Evolutionary conservation across 1,139 yeast genomes (phyloP), one percentile per base, ranked within the genome.

Genomic region (Zygosaccharomyces pseudobailii): DNA sequence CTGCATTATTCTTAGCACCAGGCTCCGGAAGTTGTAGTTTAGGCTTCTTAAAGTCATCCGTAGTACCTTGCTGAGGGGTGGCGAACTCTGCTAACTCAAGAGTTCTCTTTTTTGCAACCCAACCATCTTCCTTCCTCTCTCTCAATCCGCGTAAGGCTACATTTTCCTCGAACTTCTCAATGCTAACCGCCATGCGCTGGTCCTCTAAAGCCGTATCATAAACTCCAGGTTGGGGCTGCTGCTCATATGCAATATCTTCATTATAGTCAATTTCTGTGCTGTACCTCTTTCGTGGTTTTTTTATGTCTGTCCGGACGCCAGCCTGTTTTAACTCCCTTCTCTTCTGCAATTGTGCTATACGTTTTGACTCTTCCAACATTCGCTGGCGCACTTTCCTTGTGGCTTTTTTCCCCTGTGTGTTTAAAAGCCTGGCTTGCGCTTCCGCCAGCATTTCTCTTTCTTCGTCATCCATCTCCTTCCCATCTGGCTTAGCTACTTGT

Each of bases 371-470:
- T 43, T 82, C 87, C 27, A 81, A 62, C 78, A 88, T 77, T 47
- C 94, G 72, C 61, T 92, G 98, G 48, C 98, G 73, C 3, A 86
- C 88, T 62, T 90, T 87, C 51, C 98, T 70, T 52, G 89, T 87
- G 0, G 97, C 97, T 67, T 92, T 92, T 58, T 90, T 89, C 52
- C 98, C 98, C 63, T 86, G 92, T 0, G 97, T 90, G 59, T 88
- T 90, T 7, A 96, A 88, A 55, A 92, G 70, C 56, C 98, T 76
- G 1, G 97, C 96, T 46, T 86, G 78, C 0, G 98, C 97, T 62
- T 92, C 98, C 7, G 90, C 81, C 8, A 92, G 69, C 97, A 92
- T 89, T 63, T 92, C 97, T 52, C 79, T 71, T 58, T 92, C 96
- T 51, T 88, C 96, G 46, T 89, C 97, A 51, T 82, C 90, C 73